These are phyloP conservation scores for Camellia sinensis DNA, from an alignment of 148 eudicot genomes.

Conservation along the genomic window DNA sequence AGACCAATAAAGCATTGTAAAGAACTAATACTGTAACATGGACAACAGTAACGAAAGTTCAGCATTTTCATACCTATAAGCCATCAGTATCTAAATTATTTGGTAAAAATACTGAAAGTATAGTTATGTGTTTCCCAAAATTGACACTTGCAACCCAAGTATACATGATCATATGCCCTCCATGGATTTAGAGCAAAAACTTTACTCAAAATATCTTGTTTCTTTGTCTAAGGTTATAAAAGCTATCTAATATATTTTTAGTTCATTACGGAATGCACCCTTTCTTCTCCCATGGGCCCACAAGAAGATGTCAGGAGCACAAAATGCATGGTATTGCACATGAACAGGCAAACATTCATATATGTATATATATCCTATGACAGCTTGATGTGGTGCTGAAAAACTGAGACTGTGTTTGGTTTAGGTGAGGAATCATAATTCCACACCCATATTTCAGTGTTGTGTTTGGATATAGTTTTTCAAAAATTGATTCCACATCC, in stretches of 20 bases:
- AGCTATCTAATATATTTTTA: neutral
- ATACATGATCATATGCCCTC: neutral
- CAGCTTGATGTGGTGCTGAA: neutral
- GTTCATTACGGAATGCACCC: neutral
- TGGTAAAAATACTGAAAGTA: neutral
- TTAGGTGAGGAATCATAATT: too few species aligned
- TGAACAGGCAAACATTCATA: too few species aligned
- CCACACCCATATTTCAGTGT: too few species aligned
- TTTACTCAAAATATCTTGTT: neutral
- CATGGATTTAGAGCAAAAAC: neutral
- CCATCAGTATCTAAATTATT: conserved; percentile 10
- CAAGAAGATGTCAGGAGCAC: too few species aligned
- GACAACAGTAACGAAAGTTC: neutral
- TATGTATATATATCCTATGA: neutral
- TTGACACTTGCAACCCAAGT: neutral
- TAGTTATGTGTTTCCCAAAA: neutral
- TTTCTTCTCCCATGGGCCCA: neutral
- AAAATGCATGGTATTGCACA: neutral
- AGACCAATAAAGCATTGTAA: conserved; percentile 29
- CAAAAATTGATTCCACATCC: too few species aligned
- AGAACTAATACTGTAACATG: conserved; percentile 9
- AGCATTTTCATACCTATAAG: neutral
- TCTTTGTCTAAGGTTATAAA: neutral
- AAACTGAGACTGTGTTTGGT: too few species aligned
- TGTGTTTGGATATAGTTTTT: too few species aligned